Conservation (phyloP, 1,284 basidiomycete genomes). For the Ganoderma lingzhi region DNA sequence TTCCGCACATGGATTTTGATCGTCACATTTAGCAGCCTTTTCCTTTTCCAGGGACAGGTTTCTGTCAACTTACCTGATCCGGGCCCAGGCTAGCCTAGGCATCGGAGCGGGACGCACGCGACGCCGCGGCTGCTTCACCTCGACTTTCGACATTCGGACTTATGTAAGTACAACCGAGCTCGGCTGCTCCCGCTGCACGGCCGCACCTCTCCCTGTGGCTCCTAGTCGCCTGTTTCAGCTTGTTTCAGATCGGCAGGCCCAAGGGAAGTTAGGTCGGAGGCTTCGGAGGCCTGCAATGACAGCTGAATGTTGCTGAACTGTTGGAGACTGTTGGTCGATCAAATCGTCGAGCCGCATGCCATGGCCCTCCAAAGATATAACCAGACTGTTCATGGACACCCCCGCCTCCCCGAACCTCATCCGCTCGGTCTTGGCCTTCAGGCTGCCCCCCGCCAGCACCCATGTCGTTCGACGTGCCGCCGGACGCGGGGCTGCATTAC, state of each 20-base stretch:
- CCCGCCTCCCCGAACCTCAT: not conserved
- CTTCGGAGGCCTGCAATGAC: too few species aligned
- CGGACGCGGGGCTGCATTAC: not conserved
- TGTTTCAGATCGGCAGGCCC: not conserved
- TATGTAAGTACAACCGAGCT: not conserved
- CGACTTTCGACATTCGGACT: not conserved
- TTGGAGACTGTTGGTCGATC: not conserved
- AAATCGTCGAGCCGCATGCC: not conserved
- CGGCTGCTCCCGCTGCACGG: not conserved
- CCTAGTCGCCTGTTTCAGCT: not conserved
- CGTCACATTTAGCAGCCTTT: not conserved
- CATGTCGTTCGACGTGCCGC: not conserved
- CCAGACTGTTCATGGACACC: not conserved
- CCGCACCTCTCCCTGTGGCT: not conserved
- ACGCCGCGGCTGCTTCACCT: not conserved
- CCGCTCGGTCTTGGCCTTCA: not conserved
- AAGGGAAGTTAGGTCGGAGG: not conserved
- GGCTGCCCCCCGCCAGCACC: not conserved
- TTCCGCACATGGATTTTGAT: not conserved
- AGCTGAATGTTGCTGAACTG: too few species aligned
- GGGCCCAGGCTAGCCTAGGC: not conserved
- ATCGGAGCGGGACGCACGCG: not conserved
- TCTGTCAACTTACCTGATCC: not conserved
- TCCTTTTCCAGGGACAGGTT: not conserved
- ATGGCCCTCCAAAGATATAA: not conserved